Conservation (phyloP, 345 rosid species). For the Gossypium raimondii region DNA sequence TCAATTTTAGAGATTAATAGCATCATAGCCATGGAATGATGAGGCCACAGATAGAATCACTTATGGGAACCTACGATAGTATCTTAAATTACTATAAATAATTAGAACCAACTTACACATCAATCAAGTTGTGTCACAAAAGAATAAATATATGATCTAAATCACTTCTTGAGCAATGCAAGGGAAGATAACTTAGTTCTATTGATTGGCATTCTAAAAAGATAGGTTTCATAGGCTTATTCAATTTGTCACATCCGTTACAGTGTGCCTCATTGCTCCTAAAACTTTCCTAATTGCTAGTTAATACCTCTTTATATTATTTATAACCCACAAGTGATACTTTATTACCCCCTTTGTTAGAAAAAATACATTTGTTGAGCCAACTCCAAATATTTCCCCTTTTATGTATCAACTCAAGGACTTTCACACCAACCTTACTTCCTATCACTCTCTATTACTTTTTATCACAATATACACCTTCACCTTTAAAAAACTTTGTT, state of each 20-base stretch:
- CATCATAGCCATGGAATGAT: neutral
- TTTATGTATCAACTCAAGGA: neutral
- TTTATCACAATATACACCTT: neutral
- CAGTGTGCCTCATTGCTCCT: neutral
- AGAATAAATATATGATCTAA: neutral
- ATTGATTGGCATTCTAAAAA: neutral
- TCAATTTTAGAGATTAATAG: neutral
- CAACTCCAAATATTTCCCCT: neutral
- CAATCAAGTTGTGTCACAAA: neutral
- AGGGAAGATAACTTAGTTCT: neutral
- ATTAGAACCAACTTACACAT: neutral
- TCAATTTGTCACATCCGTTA: neutral
- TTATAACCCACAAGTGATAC: no score
- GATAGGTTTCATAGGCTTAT: neutral
- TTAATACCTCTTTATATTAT: neutral
- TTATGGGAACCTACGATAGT: neutral
- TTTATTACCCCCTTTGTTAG: neutral
- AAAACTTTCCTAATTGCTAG: neutral
- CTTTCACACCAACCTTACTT: neutral
- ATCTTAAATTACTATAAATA: neutral
- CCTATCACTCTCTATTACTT: neutral
- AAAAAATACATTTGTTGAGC: neutral
- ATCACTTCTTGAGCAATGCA: neutral
- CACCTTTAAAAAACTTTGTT: neutral
- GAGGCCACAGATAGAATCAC: neutral